Percentiles rank a stretch among this genome's conserved stretches.
Conservation (phyloP, 306 rosid genomes). For the Rosa multiflora region DNA sequence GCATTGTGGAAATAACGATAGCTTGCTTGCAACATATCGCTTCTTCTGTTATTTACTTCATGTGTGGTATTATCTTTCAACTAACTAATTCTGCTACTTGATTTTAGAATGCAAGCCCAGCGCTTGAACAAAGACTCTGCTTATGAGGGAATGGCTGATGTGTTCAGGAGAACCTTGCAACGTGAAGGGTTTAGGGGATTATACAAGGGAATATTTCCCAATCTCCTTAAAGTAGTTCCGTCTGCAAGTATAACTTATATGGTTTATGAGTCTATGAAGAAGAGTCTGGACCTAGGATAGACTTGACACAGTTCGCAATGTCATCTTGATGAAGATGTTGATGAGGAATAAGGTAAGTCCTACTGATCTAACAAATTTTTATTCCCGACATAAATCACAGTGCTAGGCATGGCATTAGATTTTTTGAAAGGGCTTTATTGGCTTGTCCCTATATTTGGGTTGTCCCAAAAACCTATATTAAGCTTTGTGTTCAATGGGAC, state of each 20-base stretch:
- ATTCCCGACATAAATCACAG: constrained; percentile 26
- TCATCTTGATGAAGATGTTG: constrained; percentile 32
- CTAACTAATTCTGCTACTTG: constrained; percentile 19
- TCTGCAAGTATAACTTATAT: constrained; percentile 83
- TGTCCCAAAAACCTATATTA: constrained; percentile 31
- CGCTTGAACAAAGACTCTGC: constrained; percentile 25
- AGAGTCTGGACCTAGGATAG: constrained; percentile 58
- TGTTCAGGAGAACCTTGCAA: constrained; percentile 68
- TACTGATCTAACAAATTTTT: constrained; percentile 35
- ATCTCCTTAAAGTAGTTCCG: constrained; percentile 83
- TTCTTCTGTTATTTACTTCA: constrained; percentile 16
- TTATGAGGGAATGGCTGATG: constrained; percentile 70
- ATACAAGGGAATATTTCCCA: constrained; percentile 84
- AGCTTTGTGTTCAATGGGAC: constrained; percentile 16
- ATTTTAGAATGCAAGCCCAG: constrained; percentile 86
- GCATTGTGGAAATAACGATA: constrained; percentile 17
- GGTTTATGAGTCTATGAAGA: constrained; percentile 81
- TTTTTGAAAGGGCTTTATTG: constrained; percentile 49
- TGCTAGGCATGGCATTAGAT: constrained; percentile 25
- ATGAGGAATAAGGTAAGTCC: constrained; percentile 45
- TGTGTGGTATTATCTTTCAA: constrained; percentile 16
- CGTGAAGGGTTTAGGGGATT: constrained; percentile 75
- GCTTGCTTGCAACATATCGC: constrained; percentile 20
- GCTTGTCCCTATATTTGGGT: constrained; percentile 27
- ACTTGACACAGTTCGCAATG: constrained; percentile 32